Percentiles rank a stretch among this genome's conserved stretches.
Evolutionary conservation across 2,329 filamentous ascomycete species (phyloP).

Genomic region (Alternaria ethzedia): DNA sequence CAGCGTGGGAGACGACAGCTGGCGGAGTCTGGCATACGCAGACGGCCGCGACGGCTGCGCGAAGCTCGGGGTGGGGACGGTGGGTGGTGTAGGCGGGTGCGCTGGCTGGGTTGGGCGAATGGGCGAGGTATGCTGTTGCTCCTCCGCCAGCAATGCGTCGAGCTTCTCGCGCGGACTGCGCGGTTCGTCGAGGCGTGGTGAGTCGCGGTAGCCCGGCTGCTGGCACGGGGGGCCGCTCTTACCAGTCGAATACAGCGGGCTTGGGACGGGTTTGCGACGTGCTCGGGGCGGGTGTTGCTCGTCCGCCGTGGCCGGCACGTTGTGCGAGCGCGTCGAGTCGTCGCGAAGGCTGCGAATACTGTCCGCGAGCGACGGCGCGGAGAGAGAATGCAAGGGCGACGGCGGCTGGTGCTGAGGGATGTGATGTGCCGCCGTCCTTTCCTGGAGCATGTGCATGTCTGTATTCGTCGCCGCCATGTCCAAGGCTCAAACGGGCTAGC

Average conservation of each 20-base stretch:
- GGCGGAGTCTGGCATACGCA: conserved; percentile 45
- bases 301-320: conserved; percentile 22
- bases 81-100: conserved; percentile 15
- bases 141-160: conserved; percentile 47
- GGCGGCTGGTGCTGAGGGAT: conserved; percentile 16
- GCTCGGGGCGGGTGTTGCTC: conserved; percentile 20
- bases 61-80: conserved; percentile 18
- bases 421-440: conserved; percentile 12
- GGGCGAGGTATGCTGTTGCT: conserved; percentile 27
- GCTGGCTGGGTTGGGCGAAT: conserved; percentile 21
- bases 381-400: conserved; percentile 12
- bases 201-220: conserved; percentile 34
- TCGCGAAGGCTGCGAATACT: conserved; percentile 40
- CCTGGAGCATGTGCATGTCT: conserved; percentile 43
- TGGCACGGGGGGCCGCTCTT: conserved; percentile 14
- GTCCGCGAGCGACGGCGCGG: conserved; percentile 37
- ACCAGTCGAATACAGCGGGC: conserved; percentile 32
- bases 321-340: conserved; percentile 31
- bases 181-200: conserved; percentile 45
- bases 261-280: conserved; percentile 35
- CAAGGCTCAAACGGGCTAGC: conserved; percentile 39
- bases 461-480: conserved; percentile 33
- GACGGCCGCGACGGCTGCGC: conserved; percentile 27
- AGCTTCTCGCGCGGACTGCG: conserved; percentile 49
- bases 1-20: conserved; percentile 44